Base-by-base conservation (phyloP, 176 grass and related monocot genomes). In the Oryza glaberrima region DNA sequence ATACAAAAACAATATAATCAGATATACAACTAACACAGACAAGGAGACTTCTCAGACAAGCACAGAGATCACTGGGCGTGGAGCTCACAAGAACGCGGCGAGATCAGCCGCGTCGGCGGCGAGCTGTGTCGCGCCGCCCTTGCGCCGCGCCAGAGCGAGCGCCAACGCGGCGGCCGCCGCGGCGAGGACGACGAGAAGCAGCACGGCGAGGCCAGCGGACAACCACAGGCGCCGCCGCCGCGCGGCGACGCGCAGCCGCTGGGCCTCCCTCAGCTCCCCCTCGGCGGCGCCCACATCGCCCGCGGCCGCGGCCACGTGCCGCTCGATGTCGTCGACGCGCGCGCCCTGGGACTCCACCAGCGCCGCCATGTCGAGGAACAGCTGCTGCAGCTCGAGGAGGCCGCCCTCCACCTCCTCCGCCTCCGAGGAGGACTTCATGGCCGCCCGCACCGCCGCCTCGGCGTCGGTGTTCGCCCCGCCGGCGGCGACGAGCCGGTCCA, bases 361-460 rank as follows among this genome's bases (percentile, higher is more conserved):
- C 83, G 75, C 86, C 0, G 88, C 92, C 92, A 97, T 97, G 84
- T 97, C 92, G 66, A 91, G 69, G 83, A 97, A 97, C 77, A 97
- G 79, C 94, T 97, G 89, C 8, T 97, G 94, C 40, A 97, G 88
- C 74, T 97, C 94, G 65, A 91, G 16, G 23, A 97, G 88, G 20
- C 90, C 82, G 65, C 79, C 77, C 86, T 97, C 90, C 40, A 94
- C 75, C 67, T 92, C 69, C 85, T 89, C 86, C 78, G 86, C 86
- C 36, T 68, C 70, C n/a, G 75, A 74, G 26, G 87, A 68, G 15
- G 82, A 77, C 74, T 89, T 46, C 83, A 94, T 71, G 43, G 67
- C 83, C 75, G 84, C 91, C 43, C 84, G 60, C 77, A 87, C 76
- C 45, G 83, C 86, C 69, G 69, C 83, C 68, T 84, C 81, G 70